phyloP scores from a whole-genome alignment of 73 alveolate genomes.

The Uronychia binucleata region DNA sequence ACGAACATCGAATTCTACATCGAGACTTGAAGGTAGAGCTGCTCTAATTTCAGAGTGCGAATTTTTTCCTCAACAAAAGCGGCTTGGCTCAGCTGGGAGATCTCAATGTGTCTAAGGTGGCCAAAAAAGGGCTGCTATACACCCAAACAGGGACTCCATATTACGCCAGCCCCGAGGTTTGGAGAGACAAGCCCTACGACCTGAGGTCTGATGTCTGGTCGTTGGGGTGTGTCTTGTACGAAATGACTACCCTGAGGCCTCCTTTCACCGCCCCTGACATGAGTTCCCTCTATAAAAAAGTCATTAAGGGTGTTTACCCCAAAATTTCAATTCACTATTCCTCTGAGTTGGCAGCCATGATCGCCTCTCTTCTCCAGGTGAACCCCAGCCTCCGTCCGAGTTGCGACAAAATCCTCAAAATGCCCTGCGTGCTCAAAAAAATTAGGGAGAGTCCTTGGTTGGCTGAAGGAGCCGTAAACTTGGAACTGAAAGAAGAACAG shows the following conservation, averaged over 20 bases:
- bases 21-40: slow-evolving; percentile 48
- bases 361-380: slow-evolving; percentile 72
- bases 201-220: slow-evolving; percentile 96
- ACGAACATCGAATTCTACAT: slow-evolving; percentile 43
- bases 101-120: slow-evolving; percentile 63
- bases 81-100: slow-evolving; percentile 56
- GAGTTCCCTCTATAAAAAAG: slow-evolving; percentile 87
- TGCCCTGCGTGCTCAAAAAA: neutral
- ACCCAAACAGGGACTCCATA: slow-evolving; percentile 71
- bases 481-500: neutral
- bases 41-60: slow-evolving; percentile 42
- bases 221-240: slow-evolving; percentile 94
- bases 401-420: slow-evolving; percentile 67
- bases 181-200: slow-evolving; percentile 97
- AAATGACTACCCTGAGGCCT: slow-evolving; percentile 89
- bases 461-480: no score
- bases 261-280: slow-evolving; percentile 92
- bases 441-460: no score
- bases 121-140: slow-evolving; percentile 45
- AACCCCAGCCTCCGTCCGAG: slow-evolving; percentile 85
- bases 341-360: slow-evolving; percentile 74
- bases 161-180: slow-evolving; percentile 89
- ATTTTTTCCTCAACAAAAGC: slow-evolving; percentile 43
- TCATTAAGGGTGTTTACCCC: slow-evolving; percentile 85
- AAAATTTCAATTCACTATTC: slow-evolving; percentile 72